These are phyloP conservation scores for Melaleuca quinquenervia DNA, from an alignment of 345 rosid genomes.

Conservation along the genomic window DNA sequence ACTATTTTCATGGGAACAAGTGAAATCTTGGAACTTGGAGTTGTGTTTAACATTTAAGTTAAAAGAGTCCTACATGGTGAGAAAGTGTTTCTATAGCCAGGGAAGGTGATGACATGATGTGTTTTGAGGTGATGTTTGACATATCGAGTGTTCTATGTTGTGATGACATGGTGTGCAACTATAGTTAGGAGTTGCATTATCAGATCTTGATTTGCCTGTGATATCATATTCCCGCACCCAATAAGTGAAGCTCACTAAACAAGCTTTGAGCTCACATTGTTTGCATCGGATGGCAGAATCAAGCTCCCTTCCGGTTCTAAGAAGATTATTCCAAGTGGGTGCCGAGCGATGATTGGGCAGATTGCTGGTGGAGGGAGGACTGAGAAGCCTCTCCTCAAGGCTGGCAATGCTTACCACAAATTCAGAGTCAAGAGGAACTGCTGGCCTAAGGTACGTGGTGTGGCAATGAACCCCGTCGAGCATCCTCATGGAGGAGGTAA, in stretches of 20 bases:
- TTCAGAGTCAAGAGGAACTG: slow-evolving; percentile 44
- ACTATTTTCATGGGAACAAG: background rate
- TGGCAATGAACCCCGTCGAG: slow-evolving; percentile 52
- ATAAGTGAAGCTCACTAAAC: background rate
- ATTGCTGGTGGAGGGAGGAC: slow-evolving; percentile 47
- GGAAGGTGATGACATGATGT: background rate
- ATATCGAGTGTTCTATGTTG: background rate
- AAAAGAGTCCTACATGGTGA: background rate
- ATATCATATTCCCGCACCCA: background rate
- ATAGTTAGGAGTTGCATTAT: background rate
- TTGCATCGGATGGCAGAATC: slow-evolving; percentile 10
- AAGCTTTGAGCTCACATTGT: background rate
- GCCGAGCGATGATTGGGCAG: slow-evolving; percentile 46
- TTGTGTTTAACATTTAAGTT: background rate
- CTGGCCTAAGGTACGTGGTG: slow-evolving; percentile 58
- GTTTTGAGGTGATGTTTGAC: background rate
- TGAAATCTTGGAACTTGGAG: background rate
- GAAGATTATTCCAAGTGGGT: slow-evolving; percentile 40
- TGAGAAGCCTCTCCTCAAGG: slow-evolving; percentile 46
- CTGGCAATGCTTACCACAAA: slow-evolving; percentile 46
- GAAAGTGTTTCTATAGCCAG: background rate
- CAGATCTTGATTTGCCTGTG: background rate
- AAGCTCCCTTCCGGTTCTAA: slow-evolving; percentile 47
- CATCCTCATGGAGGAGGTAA: slow-evolving; percentile 57
- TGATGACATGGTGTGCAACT: background rate